Evolutionary conservation across 2,329 filamentous ascomycete genomes (phyloP), one percentile per base, ranked within the genome.

Genomic region (Colletotrichum sp.): DNA sequence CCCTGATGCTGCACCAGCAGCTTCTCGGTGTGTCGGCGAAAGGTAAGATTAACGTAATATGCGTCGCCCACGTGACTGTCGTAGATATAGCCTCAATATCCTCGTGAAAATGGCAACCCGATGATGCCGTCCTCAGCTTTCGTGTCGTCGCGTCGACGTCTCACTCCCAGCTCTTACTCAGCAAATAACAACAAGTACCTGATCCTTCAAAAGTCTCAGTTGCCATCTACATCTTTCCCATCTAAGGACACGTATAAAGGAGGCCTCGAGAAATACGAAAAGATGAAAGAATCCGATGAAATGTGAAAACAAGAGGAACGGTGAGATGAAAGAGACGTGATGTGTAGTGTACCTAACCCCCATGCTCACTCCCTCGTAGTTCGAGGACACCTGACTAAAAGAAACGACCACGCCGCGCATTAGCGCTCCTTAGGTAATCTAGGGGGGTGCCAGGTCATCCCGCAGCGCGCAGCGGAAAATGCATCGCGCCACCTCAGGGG

Each of bases 371-470:
- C 24, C 21, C 26, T n/a, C n/a, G 64, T 34, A 32, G 38, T 65
- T 32, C 66, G 16, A 26, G 26, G n/a, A 52, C 72, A 71, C 52
- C 72, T 75, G 72, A 75, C 68, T 52, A 66, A 61, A 62, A 66
- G 61, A 71, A 60, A 71, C 36, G 24, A 56, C 28, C 28, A 36
- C 36, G 48, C 68, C 36, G 34, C 36, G 67, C 36, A 36, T 66
- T 66, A 66, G 72, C 61, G 61, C 21, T 34, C 28, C 61, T 75
- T 71, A 75, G 68, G 68, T 75, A 75, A 75, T 75, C 43, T 58
- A 48, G 38, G 32, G 36, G 52, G 6, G 43, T 52, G n/a, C 43
- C 43, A 52, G 26, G 32, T 12, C 34, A 62, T 55, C 38, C 65
- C 55, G 56, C 21, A 24, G 18, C 15, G 18, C n/a, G 34, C 65